Percentiles rank a stretch among this genome's conserved stretches.
These are phyloP conservation scores for Usnea hakonensis DNA, from an alignment of 495 filamentous ascomycete species.

Conservation along the genomic window DNA sequence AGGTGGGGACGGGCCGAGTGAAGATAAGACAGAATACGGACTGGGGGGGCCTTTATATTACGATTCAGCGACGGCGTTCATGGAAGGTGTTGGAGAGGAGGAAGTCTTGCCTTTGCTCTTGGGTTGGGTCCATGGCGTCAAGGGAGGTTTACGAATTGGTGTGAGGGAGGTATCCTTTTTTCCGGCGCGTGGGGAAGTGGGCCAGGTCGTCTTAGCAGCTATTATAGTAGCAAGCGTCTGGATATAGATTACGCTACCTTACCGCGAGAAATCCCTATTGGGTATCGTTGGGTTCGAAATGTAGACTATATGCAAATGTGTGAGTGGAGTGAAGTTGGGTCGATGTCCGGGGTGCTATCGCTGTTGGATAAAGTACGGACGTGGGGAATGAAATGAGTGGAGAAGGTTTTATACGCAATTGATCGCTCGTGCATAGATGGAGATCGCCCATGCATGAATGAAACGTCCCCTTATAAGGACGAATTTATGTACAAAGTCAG, in stretches of 20 bases:
- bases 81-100: background rate
- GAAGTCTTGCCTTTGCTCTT: background rate
- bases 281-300: background rate
- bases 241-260: background rate
- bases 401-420: no score
- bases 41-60: slow-evolving; percentile 1
- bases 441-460: no score
- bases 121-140: background rate
- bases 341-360: no score
- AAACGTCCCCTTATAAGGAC: no score
- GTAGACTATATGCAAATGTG: no score
- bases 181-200: background rate
- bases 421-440: no score
- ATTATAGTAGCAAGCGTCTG: background rate
- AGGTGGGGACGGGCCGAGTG: background rate
- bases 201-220: background rate
- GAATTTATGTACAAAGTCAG: no score
- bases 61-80: slow-evolving; percentile 20
- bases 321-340: no score
- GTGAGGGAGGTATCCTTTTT: background rate
- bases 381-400: no score
- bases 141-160: background rate
- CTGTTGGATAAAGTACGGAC: no score
- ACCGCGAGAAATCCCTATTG: background rate
- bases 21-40: background rate